Evolutionary conservation across 2,329 filamentous ascomycete species (phyloP).

Genomic region (Magnaporthales sp.): DNA sequence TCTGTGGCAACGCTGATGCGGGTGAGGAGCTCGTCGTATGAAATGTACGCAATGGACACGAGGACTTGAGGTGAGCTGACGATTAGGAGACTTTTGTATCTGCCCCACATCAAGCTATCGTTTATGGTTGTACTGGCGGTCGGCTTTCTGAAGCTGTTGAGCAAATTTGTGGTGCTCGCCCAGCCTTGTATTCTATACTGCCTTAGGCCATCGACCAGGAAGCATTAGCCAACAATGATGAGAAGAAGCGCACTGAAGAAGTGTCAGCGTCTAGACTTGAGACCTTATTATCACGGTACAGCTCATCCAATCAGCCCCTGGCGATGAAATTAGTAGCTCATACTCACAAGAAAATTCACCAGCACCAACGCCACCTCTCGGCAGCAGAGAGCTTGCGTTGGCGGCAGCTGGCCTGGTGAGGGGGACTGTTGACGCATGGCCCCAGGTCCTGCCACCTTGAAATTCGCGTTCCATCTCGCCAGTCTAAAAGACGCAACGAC

Average conservation of each 20-base stretch:
- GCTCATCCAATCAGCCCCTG: too few species aligned
- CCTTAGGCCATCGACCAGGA: too few species aligned
- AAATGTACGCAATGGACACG: constrained; percentile 34
- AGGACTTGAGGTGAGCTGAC: constrained; percentile 37
- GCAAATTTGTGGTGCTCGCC: too few species aligned
- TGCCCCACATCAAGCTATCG: neutral
- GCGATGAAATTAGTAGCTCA: neutral
- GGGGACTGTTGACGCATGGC: neutral
- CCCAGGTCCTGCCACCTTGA: neutral
- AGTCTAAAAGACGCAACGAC: neutral
- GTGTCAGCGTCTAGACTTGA: too few species aligned
- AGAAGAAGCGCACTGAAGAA: too few species aligned
- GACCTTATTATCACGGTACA: too few species aligned
- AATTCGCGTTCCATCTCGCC: neutral
- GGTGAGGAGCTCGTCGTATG: constrained; percentile 29
- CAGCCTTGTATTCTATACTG: too few species aligned
- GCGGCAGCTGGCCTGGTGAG: neutral
- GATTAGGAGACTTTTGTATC: constrained; percentile 23
- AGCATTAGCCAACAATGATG: too few species aligned
- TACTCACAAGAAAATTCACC: neutral
- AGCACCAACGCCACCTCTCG: neutral
- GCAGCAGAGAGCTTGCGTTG: neutral
- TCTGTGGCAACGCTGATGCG: neutral
- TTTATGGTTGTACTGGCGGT: neutral
- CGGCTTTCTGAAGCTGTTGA: constrained; percentile 9